Percentiles rank a stretch among this genome's conserved stretches.
phyloP scores from a whole-genome alignment of 1,284 basidiomycete species.

The Puccinia triticina region DNA sequence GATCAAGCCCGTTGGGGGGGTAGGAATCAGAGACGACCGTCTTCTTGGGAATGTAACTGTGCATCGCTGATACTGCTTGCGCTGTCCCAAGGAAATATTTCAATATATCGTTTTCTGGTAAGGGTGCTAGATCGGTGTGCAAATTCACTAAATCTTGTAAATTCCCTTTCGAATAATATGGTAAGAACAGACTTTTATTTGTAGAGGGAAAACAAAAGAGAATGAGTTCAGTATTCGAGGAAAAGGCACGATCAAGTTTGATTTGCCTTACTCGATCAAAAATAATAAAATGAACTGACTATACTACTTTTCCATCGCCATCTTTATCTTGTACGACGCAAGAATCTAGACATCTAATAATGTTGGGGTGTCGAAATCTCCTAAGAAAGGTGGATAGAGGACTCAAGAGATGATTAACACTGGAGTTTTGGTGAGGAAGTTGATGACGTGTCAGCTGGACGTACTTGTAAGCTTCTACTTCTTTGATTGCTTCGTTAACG shows the following conservation, averaged over 20 bases:
- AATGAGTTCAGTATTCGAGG: neutral
- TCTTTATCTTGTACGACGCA: slow-evolving; percentile 57
- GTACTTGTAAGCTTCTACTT: slow-evolving; percentile 59
- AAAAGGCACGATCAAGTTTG: neutral
- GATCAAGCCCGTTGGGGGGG: slow-evolving; percentile 37
- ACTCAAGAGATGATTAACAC: neutral
- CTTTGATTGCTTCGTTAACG: slow-evolving; percentile 59
- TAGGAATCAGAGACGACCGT: slow-evolving; percentile 51
- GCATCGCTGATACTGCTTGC: slow-evolving; percentile 58
- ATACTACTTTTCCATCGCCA: slow-evolving; percentile 52
- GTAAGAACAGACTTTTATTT: slow-evolving; percentile 55
- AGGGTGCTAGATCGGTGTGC: slow-evolving; percentile 56
- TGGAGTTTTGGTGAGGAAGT: neutral
- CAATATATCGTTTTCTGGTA: slow-evolving; percentile 58
- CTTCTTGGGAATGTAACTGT: slow-evolving; percentile 54
- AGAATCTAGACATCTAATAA: slow-evolving; percentile 59
- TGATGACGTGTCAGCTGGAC: neutral
- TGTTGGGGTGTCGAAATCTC: slow-evolving; percentile 59
- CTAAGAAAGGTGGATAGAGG: slow-evolving; percentile 6
- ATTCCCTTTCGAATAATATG: slow-evolving; percentile 59
- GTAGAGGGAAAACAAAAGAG: neutral
- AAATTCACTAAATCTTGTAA: slow-evolving; percentile 60
- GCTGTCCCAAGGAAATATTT: slow-evolving; percentile 59
- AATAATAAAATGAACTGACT: slow-evolving; percentile 31
- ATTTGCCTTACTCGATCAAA: neutral